A percentile compares a stretch with the other conserved stretches of the same genome.
phyloP scores from a whole-genome alignment of 1,284 basidiomycete species.

The Paramarasmius palmivorus region DNA sequence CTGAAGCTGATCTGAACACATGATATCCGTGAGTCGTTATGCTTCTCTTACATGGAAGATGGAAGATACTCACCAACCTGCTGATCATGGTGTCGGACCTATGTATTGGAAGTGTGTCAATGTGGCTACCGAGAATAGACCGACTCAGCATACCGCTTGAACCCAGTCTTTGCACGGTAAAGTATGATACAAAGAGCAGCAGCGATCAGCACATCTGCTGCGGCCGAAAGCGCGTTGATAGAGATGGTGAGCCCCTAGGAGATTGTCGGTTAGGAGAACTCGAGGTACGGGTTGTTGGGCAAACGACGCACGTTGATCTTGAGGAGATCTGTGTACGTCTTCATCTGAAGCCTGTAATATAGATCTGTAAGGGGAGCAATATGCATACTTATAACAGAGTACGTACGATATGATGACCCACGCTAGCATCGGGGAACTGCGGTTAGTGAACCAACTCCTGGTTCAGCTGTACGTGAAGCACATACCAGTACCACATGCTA shows the following conservation, averaged over 20 bases:
- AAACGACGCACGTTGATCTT: constrained; percentile 11
- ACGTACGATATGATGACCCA: constrained; percentile 17
- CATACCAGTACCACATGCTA: constrained; percentile 16
- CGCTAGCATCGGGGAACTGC: constrained; percentile 4
- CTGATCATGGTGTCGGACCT: constrained; percentile 46
- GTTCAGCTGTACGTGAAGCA: background rate
- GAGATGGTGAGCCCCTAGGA: constrained; percentile 14
- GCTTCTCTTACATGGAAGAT: too few relatives aligned
- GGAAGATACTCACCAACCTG: constrained; percentile 33
- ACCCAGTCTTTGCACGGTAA: constrained; percentile 32
- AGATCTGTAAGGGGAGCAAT: background rate
- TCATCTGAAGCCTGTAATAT: constrained; percentile 9
- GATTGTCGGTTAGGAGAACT: background rate
- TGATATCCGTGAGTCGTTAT: too few relatives aligned
- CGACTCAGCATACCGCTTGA: constrained; percentile 29
- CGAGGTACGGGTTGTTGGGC: background rate
- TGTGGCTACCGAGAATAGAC: background rate
- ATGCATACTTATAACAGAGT: background rate
- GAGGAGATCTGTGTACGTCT: constrained; percentile 13
- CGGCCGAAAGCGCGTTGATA: constrained; percentile 15
- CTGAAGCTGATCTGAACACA: constrained; percentile 42
- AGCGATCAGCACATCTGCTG: constrained; percentile 35
- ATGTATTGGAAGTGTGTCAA: background rate
- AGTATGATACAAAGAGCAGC: constrained; percentile 33
- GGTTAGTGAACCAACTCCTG: background rate